Conservation (phyloP, 2,329 filamentous ascomycete genomes). For the Nigrospora sphaerica region DNA sequence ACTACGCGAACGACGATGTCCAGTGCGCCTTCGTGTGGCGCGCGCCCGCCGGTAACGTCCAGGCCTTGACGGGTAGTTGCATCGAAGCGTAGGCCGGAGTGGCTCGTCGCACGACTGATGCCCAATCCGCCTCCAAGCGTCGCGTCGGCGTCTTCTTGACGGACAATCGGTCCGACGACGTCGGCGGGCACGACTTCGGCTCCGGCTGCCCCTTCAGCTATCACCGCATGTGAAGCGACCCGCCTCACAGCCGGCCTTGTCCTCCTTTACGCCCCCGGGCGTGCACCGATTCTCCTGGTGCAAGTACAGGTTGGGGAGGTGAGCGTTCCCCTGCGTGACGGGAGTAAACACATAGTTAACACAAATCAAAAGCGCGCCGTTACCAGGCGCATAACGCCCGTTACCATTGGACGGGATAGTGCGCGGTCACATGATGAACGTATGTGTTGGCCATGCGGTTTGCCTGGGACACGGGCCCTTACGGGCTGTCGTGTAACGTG, state of each 20-base stretch:
- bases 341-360: too few relatives aligned
- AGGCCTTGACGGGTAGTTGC: slow-evolving; percentile 7
- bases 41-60: slow-evolving; percentile 20
- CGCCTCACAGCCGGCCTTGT: slow-evolving; percentile 7
- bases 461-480: too few relatives aligned
- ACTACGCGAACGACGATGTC: slow-evolving; percentile 37
- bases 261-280: slow-evolving; percentile 8
- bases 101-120: neutral
- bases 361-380: too few relatives aligned
- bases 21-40: slow-evolving; percentile 35
- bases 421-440: too few relatives aligned
- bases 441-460: too few relatives aligned
- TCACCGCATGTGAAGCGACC: slow-evolving; percentile 8
- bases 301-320: neutral
- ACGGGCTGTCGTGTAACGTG: too few relatives aligned
- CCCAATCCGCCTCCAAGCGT: neutral
- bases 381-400: too few relatives aligned
- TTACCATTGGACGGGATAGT: too few relatives aligned
- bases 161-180: slow-evolving; percentile 10
- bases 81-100: neutral
- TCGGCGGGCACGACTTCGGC: slow-evolving; percentile 10
- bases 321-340: too few relatives aligned
- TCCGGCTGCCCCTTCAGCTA: slow-evolving; percentile 9
- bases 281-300: slow-evolving; percentile 11
- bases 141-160: slow-evolving; percentile 7